Percentiles rank a stretch among this genome's conserved stretches.
phyloP scores from a whole-genome alignment of 768 basidiomycete species.

The Lepiota venenata region DNA sequence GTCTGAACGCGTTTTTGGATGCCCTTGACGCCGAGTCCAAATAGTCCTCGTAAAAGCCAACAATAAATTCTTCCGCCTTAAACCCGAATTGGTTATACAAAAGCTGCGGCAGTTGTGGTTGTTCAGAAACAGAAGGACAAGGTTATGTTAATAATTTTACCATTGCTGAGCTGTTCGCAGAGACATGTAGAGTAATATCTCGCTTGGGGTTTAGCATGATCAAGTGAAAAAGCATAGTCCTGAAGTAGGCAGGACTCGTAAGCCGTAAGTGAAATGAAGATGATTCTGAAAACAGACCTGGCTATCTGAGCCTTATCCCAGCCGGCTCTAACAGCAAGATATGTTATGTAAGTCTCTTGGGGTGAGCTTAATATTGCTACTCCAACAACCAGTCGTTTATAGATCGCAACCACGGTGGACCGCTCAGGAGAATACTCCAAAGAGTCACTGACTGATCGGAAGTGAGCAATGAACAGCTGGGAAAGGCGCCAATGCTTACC shows the following conservation, averaged over 20 bases:
- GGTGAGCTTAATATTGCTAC: conserved; percentile 75
- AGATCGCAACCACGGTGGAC: conserved; percentile 73
- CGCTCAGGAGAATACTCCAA: conserved; percentile 66
- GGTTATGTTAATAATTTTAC: conserved; percentile 29
- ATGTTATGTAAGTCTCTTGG: conserved; percentile 79
- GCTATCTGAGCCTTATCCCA: conserved; percentile 83
- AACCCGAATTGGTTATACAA: conserved; percentile 86
- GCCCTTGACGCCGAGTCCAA: conserved; percentile 64
- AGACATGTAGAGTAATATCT: conserved; percentile 82
- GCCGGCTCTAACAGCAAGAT: conserved; percentile 71
- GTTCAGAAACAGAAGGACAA: neutral
- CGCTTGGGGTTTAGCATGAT: conserved; percentile 67
- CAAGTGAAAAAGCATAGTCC: conserved; percentile 77
- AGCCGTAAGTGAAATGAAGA: conserved; percentile 10
- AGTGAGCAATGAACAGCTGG: conserved; percentile 4
- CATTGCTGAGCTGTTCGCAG: conserved; percentile 79
- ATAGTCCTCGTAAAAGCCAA: conserved; percentile 79
- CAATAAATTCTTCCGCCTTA: conserved; percentile 82
- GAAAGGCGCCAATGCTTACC: conserved; percentile 35
- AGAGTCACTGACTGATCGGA: conserved; percentile 58
- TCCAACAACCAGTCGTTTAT: conserved; percentile 70
- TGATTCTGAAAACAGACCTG: conserved; percentile 38
- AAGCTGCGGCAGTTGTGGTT: conserved; percentile 37
- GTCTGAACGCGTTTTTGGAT: conserved; percentile 78
- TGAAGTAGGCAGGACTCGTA: conserved; percentile 23